Evolutionary conservation across 2,329 filamentous ascomycete genomes (phyloP), one percentile per base, ranked within the genome.

Genomic region (Hypomyces perniciosus): DNA sequence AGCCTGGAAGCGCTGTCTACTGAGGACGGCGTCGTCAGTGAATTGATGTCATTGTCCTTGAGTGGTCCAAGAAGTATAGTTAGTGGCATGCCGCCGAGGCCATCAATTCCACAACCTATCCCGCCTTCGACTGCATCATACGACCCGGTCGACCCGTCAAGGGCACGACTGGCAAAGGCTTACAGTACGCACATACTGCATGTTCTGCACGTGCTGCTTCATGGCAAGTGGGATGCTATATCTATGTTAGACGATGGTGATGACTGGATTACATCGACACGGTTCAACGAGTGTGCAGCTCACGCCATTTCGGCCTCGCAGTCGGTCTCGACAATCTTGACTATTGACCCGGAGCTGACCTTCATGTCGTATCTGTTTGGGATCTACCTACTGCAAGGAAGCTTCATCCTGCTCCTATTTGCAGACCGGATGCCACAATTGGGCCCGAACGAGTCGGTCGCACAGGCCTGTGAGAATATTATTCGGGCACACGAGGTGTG

Each of bases 311-410:
- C 69, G 1, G 74, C 74, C 0, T 72, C 72, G 2, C 67, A 74
- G 40, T 70, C 71, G 2, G 67, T 77, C 12, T 70, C 68, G 10
- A 64, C 69, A 7, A 77, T 78, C 46, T 62, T 78, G 6, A 62
- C 66, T 2, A 64, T 70, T n/a, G 75, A 78, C 54, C 72, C 72
- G 3, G 74, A 77, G 53, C 63, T 78, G 31, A 72, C 70, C 0
- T 78, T 77, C 46, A 77, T 77, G 72, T 73, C 75, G 1, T 78
- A 76, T 56, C 63, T 78, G 3, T 77, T 77, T 46, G 74, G 75
- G 1, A 76, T 77, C 6, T 79, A 78, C 50, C 63, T 78, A 0
- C 64, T 78, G 4, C 74, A 77, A 46, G 74, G 75, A 0, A 77
- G 73, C 54, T 76, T 77, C 44, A 72, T 76, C 20, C 62, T 78